Evolutionary conservation across 495 filamentous ascomycete genomes (phyloP), one percentile per base, ranked within the genome.

Genomic region (Penicillium desertorum): DNA sequence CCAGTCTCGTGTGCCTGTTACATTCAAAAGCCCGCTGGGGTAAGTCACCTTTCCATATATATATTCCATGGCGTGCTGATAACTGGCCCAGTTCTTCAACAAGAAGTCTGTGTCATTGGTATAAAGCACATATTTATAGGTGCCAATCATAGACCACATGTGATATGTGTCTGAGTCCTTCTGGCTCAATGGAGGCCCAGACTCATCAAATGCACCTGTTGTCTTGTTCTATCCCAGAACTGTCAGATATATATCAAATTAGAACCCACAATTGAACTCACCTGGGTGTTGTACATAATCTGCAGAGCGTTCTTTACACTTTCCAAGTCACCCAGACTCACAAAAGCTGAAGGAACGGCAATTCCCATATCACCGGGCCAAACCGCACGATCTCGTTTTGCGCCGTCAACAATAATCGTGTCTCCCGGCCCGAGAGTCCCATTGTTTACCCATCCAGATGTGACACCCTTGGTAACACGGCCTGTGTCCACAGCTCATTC

Each of bases 331-430:
- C 83, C 84, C 36, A 80, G 76, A 51, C 80, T 84, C 10, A 85
- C 82, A 47, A 84, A 82, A 1, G 79, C 73, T 5, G 79, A 74
- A 0, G 81, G 77, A 23, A 83, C 76, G 5, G 82, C 83, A 25
- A 85, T 78, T 1, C 81, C 82, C 83, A 86, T 86, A 56, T 86
- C 82, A 29, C 82, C 80, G 12, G 82, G 77, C 80, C 81, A 85
- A 8, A 85, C 81, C 14, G 81, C 72, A 9, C 83, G 77, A 60
- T 87, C 83, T 42, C 81, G 68, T 59, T 86, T 86, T 0, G 82
- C 83, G 27, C 83, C 84, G 63, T 86, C 83, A 1, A 80, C 79
- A 17, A 79, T 75, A 10, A 82, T 79, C 0, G 76, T 73, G 51
- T 75, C 73, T 11, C 83, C 84, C 29, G 78, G 77, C 2, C 80